These are phyloP conservation scores for Trichoderma koningiopsis DNA, from an alignment of 2,329 filamentous ascomycete species.

Conservation along the genomic window DNA sequence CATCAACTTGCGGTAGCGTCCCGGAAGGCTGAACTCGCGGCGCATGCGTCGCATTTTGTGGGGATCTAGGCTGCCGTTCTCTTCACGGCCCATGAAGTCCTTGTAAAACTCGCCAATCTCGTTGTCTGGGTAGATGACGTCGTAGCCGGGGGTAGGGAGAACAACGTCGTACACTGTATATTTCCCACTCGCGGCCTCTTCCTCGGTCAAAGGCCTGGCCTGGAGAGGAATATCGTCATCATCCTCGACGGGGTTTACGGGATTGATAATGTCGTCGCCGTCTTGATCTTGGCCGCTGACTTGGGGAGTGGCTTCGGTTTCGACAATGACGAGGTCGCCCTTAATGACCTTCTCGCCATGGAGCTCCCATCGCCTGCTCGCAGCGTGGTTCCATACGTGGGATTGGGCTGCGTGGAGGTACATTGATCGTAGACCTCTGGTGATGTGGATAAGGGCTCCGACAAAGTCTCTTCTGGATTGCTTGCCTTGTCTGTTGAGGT, in stretches of 20 bases:
- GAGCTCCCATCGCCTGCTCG: conserved; percentile 75
- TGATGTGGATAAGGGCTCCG: conserved; percentile 79
- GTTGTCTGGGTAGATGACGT: conserved; percentile 84
- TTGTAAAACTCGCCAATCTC: conserved; percentile 81
- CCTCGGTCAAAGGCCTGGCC: conserved; percentile 71
- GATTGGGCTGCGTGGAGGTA: conserved; percentile 98
- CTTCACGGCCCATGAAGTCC: conserved; percentile 78
- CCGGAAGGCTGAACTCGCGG: conserved; percentile 85
- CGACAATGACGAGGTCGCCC: conserved; percentile 77
- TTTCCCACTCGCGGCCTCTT: conserved; percentile 75
- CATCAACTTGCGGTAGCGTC: conserved; percentile 84
- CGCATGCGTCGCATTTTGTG: conserved; percentile 83
- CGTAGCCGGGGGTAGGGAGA: conserved; percentile 87
- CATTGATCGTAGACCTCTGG: conserved; percentile 82
- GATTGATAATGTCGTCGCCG: conserved; percentile 47
- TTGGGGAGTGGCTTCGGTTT: conserved; percentile 38
- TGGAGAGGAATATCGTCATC: conserved; percentile 52
- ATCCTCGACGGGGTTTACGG: conserved; percentile 43
- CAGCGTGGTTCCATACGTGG: conserved; percentile 87
- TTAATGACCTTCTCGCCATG: conserved; percentile 74
- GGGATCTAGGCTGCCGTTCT: conserved; percentile 79
- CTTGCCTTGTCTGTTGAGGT: conserved; percentile 59
- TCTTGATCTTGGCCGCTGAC: conserved; percentile 65
- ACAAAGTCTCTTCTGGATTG: conserved; percentile 68
- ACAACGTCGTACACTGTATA: conserved; percentile 88